Percentiles rank a stretch among this genome's conserved stretches.
Conservation (phyloP, 306 rosid genomes). For the Prunus padus region DNA sequence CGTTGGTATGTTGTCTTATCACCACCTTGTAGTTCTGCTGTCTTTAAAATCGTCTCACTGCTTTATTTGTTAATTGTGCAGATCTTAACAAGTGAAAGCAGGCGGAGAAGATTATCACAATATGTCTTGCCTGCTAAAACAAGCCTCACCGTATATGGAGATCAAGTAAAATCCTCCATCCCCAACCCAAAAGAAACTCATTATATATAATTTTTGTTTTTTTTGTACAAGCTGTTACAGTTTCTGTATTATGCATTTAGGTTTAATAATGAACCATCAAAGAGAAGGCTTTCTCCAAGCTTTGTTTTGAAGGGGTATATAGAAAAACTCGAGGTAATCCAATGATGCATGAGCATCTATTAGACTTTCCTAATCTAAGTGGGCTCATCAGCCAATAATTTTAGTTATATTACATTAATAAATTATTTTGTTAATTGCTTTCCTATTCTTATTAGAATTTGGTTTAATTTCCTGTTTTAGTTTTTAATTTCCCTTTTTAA, state of each 20-base stretch:
- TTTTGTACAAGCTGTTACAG: constrained; percentile 16
- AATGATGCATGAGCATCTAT: not conserved
- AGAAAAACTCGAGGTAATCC: constrained; percentile 59
- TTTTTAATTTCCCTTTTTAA: too few species aligned
- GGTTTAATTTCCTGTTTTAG: too few species aligned
- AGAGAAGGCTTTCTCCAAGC: constrained; percentile 62
- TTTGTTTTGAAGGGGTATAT: constrained; percentile 54
- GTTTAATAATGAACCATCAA: constrained; percentile 56
- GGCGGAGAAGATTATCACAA: constrained; percentile 81
- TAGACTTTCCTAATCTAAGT: too few species aligned
- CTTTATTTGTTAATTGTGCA: constrained; percentile 26
- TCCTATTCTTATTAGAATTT: too few species aligned
- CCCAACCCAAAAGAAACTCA: constrained; percentile 7
- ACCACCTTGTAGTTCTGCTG: not conserved
- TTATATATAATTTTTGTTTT: not conserved
- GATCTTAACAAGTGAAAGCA: constrained; percentile 74
- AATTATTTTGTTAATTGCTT: too few species aligned
- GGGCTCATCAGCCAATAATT: too few species aligned
- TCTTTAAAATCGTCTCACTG: not conserved
- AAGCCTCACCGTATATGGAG: constrained; percentile 82
- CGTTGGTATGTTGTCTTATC: constrained; percentile 55
- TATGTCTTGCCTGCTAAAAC: constrained; percentile 73
- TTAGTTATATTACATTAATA: too few species aligned
- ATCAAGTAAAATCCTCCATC: constrained; percentile 52
- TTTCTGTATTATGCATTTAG: constrained; percentile 34